phyloP scores from a whole-genome alignment of 495 filamentous ascomycete species.

The Jackrogersella minutella region DNA sequence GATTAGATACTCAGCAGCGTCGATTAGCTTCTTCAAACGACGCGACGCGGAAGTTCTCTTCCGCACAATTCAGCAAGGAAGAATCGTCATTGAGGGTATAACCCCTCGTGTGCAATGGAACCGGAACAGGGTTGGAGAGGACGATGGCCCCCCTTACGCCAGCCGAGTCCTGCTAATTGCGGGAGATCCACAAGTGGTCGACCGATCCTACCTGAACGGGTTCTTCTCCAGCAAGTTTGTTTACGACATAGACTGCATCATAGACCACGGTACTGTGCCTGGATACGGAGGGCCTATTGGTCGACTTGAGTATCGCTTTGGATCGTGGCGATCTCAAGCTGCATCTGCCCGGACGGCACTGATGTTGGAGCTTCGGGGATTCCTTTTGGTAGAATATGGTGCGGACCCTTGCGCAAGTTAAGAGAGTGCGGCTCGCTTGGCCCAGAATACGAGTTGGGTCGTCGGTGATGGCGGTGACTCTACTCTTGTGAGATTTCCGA shows the following conservation, averaged over 20 bases:
- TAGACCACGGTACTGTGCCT: constrained; percentile 16
- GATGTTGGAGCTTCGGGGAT: constrained; percentile 33
- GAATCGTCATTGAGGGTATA: not conserved
- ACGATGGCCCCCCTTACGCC: not conserved
- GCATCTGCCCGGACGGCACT: constrained; percentile 47
- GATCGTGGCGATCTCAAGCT: constrained; percentile 51
- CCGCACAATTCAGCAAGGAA: not conserved
- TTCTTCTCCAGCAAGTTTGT: constrained; percentile 36
- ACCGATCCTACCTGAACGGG: constrained; percentile 1
- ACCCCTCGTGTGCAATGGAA: constrained; percentile 13
- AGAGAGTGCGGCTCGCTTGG: too few relatives aligned
- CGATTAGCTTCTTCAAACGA: constrained; percentile 27
- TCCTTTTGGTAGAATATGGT: constrained; percentile 3
- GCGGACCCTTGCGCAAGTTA: constrained; percentile 21
- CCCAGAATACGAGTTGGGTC: too few relatives aligned
- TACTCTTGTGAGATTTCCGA: too few relatives aligned
- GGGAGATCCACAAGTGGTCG: constrained; percentile 32
- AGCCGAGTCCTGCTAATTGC: constrained; percentile 36
- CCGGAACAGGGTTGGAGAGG: constrained; percentile 12
- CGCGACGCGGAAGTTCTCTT: constrained; percentile 3
- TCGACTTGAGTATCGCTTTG: constrained; percentile 49
- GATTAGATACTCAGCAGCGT: constrained; percentile 1
- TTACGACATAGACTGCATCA: constrained; percentile 33
- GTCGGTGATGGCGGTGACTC: too few relatives aligned
- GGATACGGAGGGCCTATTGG: not conserved